These are phyloP conservation scores for Zalerion maritima DNA, from an alignment of 495 filamentous ascomycete species.

Conservation along the genomic window DNA sequence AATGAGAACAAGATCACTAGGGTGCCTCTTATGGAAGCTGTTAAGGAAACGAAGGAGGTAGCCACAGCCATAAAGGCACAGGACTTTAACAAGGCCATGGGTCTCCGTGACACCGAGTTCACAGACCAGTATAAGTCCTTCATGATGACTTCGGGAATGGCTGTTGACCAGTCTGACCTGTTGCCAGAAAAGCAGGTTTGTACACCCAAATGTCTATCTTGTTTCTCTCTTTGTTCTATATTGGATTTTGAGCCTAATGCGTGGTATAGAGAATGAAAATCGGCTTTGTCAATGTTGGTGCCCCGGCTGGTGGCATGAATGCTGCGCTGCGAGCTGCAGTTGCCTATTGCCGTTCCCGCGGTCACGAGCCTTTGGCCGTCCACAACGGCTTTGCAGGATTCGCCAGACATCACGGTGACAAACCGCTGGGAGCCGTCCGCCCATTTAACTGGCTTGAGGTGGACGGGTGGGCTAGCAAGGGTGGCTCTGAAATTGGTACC, in stretches of 20 bases:
- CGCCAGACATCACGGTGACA: slow-evolving; percentile 73
- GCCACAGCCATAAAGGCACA: slow-evolving; percentile 63
- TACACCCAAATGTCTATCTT: not conserved
- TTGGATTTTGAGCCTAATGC: slow-evolving; percentile 11
- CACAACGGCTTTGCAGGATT: slow-evolving; percentile 97
- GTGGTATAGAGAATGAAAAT: slow-evolving; percentile 64
- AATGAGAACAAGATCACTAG: slow-evolving; percentile 96
- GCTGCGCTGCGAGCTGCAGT: slow-evolving; percentile 88
- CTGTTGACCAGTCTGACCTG: slow-evolving; percentile 25
- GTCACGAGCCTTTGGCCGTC: slow-evolving; percentile 80
- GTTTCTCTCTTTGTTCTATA: not conserved
- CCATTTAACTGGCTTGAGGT: slow-evolving; percentile 85
- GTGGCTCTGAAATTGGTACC: slow-evolving; percentile 94
- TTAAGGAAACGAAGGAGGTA: slow-evolving; percentile 69
- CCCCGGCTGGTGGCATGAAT: slow-evolving; percentile 98
- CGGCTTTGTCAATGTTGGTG: slow-evolving; percentile 92
- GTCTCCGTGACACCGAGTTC: slow-evolving; percentile 82
- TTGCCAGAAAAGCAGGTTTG: slow-evolving; percentile 62
- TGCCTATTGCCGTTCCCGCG: slow-evolving; percentile 88
- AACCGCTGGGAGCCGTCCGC: slow-evolving; percentile 68
- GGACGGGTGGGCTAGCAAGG: slow-evolving; percentile 88
- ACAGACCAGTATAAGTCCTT: slow-evolving; percentile 83
- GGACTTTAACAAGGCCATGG: slow-evolving; percentile 76
- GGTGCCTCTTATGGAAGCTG: slow-evolving; percentile 77
- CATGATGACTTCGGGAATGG: slow-evolving; percentile 63